phyloP scores from a whole-genome alignment of 2,329 filamentous ascomycete genomes.

The Pseudogymnoascus sp. region DNA sequence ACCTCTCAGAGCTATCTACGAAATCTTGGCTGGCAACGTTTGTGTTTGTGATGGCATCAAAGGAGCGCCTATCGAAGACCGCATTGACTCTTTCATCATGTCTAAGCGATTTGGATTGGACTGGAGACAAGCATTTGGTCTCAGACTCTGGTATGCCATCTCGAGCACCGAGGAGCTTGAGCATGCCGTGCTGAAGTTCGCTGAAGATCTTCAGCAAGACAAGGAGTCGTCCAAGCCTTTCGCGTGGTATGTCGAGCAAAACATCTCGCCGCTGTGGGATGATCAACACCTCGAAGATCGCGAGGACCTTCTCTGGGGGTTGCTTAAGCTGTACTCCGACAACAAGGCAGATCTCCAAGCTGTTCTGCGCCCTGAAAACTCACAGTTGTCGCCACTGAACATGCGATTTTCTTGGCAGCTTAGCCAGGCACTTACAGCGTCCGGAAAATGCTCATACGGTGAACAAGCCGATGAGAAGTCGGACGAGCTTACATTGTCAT shows the following conservation, averaged over 20 bases:
- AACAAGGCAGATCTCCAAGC: slow-evolving; percentile 52
- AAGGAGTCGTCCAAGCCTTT: slow-evolving; percentile 59
- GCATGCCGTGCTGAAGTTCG: slow-evolving; percentile 63
- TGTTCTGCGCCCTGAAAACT: slow-evolving; percentile 66
- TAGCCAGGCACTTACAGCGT: slow-evolving; percentile 52
- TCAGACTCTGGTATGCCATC: slow-evolving; percentile 83
- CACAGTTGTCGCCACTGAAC: slow-evolving; percentile 65
- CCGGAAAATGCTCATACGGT: slow-evolving; percentile 43
- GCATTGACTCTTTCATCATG: slow-evolving; percentile 69
- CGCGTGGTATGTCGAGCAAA: slow-evolving; percentile 61
- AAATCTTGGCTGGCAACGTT: slow-evolving; percentile 81
- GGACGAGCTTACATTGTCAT: slow-evolving; percentile 58
- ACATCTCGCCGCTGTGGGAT: slow-evolving; percentile 49
- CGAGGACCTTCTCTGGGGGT: slow-evolving; percentile 77
- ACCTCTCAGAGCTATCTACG: slow-evolving; percentile 77
- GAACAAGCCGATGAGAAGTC: slow-evolving; percentile 47
- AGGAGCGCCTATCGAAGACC: slow-evolving; percentile 66
- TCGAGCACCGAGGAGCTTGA: slow-evolving; percentile 59
- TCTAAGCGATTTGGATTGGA: slow-evolving; percentile 76
- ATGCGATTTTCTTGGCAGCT: slow-evolving; percentile 79
- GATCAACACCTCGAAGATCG: slow-evolving; percentile 48
- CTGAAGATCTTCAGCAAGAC: slow-evolving; percentile 61
- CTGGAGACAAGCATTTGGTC: slow-evolving; percentile 88
- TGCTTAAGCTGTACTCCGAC: slow-evolving; percentile 71
- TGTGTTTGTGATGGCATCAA: slow-evolving; percentile 72